Evolutionary conservation across 1,284 basidiomycete species (phyloP).

Genomic region (Calocybe gambosa): DNA sequence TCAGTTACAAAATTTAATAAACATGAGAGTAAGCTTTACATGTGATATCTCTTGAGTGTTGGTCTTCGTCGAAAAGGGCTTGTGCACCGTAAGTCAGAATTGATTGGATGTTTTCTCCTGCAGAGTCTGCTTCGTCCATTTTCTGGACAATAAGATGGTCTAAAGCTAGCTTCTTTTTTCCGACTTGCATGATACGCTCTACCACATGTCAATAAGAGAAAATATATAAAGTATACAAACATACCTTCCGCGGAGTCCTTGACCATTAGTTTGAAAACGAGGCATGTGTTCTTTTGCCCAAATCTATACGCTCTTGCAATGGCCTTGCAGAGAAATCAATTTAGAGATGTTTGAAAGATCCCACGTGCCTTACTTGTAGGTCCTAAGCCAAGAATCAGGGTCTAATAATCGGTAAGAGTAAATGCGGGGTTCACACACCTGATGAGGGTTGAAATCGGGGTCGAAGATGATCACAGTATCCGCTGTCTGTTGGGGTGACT

Average conservation of each 20-base stretch:
- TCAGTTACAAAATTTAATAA: slow-evolving; percentile 4
- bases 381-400: slow-evolving; percentile 38
- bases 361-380: slow-evolving; percentile 50
- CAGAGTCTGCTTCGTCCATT: slow-evolving; percentile 73
- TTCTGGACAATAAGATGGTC: slow-evolving; percentile 93
- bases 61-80: slow-evolving; percentile 67
- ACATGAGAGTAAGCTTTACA: slow-evolving; percentile 42
- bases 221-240: slow-evolving; percentile 6
- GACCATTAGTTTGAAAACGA: slow-evolving; percentile 90
- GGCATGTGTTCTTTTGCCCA: slow-evolving; percentile 75
- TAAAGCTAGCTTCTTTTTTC: slow-evolving; percentile 86
- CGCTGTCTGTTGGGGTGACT: slow-evolving; percentile 43
- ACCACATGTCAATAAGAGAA: slow-evolving; percentile 10
- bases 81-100: slow-evolving; percentile 82
- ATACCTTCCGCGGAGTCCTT: slow-evolving; percentile 85
- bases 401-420: neutral
- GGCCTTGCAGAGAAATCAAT: slow-evolving; percentile 44
- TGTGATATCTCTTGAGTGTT: slow-evolving; percentile 54
- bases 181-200: slow-evolving; percentile 85
- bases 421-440: slow-evolving; percentile 40
- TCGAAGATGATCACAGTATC: slow-evolving; percentile 92
- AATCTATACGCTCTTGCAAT: slow-evolving; percentile 86
- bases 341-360: neutral
- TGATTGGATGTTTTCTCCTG: slow-evolving; percentile 68
- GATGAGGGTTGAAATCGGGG: slow-evolving; percentile 93